A percentile compares a stretch with the other conserved stretches of the same genome.
Evolutionary conservation across 495 filamentous ascomycete species (phyloP).

Genomic region (Aspergillus diversus): DNA sequence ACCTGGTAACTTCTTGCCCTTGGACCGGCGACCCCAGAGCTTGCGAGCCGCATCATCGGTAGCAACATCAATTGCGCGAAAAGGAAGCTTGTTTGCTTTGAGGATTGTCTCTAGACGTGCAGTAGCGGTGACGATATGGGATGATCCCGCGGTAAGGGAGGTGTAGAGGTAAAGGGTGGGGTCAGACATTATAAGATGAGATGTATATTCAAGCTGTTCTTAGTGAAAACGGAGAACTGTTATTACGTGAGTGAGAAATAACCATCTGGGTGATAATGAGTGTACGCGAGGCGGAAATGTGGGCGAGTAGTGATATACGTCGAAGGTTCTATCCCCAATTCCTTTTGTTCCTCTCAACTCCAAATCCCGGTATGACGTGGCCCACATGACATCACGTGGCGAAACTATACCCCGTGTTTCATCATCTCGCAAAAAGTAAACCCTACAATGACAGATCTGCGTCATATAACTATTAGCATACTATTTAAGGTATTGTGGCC

Average conservation of each 20-base stretch:
- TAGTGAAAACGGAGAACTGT: not conserved
- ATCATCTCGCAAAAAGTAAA: not conserved
- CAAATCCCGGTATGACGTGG: constrained; percentile 7
- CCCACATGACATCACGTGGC: constrained; percentile 6
- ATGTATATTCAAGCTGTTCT: not conserved
- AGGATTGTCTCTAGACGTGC: constrained; percentile 94
- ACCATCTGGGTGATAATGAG: not conserved
- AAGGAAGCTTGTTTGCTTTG: constrained; percentile 90
- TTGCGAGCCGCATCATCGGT: constrained; percentile 89
- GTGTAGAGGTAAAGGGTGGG: constrained; percentile 90
- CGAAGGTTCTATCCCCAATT: constrained; percentile 2
- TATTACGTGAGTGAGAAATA: not conserved
- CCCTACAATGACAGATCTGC: too few species aligned
- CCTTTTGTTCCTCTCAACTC: not conserved
- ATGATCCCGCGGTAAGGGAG: constrained; percentile 91
- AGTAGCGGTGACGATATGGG: constrained; percentile 97
- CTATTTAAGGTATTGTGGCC: too few species aligned
- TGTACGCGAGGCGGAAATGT: not conserved
- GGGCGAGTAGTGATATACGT: not conserved
- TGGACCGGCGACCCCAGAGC: constrained; percentile 84
- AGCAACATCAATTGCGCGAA: constrained; percentile 88
- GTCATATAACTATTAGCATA: too few species aligned
- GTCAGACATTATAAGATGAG: constrained; percentile 53
- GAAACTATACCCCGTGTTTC: not conserved
- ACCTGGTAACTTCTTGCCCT: constrained; percentile 80